Conservation (phyloP, 345 rosid genomes). For the Acer negundo region DNA sequence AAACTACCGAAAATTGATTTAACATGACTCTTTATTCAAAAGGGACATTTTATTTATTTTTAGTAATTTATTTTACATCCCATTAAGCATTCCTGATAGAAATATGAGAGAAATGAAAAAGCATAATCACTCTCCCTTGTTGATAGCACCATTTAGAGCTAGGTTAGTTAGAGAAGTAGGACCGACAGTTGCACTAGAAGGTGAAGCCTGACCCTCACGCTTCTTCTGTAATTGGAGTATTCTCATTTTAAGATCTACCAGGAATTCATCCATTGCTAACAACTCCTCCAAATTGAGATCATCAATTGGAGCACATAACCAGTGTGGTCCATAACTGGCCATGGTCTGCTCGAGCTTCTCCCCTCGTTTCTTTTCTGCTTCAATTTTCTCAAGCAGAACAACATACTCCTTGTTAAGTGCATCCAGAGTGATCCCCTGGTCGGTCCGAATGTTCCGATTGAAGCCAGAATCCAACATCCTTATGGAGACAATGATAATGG, state of each 20-base stretch:
- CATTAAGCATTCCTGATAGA: too few relatives aligned
- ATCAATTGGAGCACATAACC: conserved; percentile 6
- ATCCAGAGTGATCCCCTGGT: conserved; percentile 5
- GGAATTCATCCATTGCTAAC: neutral
- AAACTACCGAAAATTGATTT: too few relatives aligned
- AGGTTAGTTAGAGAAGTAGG: neutral
- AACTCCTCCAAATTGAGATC: conserved; percentile 21
- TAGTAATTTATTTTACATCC: too few relatives aligned
- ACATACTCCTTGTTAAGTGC: conserved; percentile 13
- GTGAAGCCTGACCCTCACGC: neutral
- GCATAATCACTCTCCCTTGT: conserved; percentile 1
- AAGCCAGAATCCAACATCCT: neutral
- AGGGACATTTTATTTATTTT: too few relatives aligned
- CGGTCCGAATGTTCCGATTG: neutral
- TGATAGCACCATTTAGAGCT: too few relatives aligned
- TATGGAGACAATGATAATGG: too few relatives aligned
- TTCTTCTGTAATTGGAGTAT: neutral
- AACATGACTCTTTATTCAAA: too few relatives aligned
- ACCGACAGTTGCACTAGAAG: neutral
- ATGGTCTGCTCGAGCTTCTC: neutral
- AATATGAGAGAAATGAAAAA: neutral
- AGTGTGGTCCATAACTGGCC: neutral
- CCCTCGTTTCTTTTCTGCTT: conserved; percentile 13
- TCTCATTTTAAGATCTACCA: neutral
- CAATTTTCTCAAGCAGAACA: conserved; percentile 3